phyloP scores from a whole-genome alignment of 177 flowering plant genomes.

The Vitis hybrid region DNA sequence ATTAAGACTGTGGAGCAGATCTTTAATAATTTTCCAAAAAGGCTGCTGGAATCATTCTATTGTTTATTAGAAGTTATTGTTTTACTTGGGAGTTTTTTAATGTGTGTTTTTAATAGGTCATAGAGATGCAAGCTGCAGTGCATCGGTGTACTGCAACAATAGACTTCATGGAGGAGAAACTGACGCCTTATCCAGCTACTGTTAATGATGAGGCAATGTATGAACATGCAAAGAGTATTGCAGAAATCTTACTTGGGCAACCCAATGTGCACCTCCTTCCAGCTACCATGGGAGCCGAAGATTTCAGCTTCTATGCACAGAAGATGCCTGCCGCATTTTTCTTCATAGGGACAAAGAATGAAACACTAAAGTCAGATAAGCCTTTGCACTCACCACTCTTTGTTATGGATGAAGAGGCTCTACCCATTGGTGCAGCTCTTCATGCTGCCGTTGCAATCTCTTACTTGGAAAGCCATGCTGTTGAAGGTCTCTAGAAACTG shows the following conservation, averaged over 20 bases:
- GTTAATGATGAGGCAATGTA: slow-evolving; percentile 53
- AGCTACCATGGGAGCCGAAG: slow-evolving; percentile 56
- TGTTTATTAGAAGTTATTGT: too few relatives aligned
- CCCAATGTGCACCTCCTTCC: slow-evolving; percentile 32
- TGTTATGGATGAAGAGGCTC: slow-evolving; percentile 53
- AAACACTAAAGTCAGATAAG: slow-evolving; percentile 23
- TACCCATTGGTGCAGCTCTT: slow-evolving; percentile 67
- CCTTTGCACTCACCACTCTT: slow-evolving; percentile 49
- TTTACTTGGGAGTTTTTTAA: too few relatives aligned
- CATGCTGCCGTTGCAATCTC: slow-evolving; percentile 63
- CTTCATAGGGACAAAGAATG: slow-evolving; percentile 47
- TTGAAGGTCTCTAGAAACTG: slow-evolving; percentile 1
- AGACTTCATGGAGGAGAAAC: slow-evolving; percentile 62
- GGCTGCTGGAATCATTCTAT: too few relatives aligned
- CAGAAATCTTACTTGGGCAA: slow-evolving; percentile 49
- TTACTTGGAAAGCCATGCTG: slow-evolving; percentile 40
- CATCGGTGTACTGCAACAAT: slow-evolving; percentile 43
- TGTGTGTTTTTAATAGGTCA: slow-evolving; percentile 31
- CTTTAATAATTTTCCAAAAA: too few relatives aligned
- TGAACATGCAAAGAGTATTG: slow-evolving; percentile 45
- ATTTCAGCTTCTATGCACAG: slow-evolving; percentile 63
- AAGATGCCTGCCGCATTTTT: slow-evolving; percentile 46
- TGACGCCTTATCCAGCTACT: slow-evolving; percentile 50
- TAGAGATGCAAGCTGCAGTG: slow-evolving; percentile 52
- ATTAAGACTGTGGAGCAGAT: too few relatives aligned